These are phyloP conservation scores for Elongisporangium undulatum DNA, from an alignment of 352 stramenopile genomes.

Conservation along the genomic window DNA sequence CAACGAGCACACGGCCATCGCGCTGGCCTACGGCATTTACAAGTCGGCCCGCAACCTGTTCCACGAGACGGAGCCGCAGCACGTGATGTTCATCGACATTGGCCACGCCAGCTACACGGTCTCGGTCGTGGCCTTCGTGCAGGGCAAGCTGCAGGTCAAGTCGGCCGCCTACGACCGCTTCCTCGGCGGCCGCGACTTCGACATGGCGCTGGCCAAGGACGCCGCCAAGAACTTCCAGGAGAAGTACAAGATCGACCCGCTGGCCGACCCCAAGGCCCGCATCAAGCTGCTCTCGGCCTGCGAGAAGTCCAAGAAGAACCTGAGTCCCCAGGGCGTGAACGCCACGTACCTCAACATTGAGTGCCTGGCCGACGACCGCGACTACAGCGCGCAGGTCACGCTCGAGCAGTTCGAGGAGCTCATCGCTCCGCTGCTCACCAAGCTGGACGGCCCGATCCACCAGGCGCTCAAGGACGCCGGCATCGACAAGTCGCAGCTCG, in stretches of 20 bases:
- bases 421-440: conserved; percentile 83
- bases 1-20: conserved; percentile 97
- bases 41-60: conserved; percentile 94
- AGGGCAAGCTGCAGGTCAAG: conserved; percentile 96
- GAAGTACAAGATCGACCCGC: conserved; percentile 94
- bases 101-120: conserved; percentile 93
- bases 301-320: conserved; percentile 99
- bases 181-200: conserved; percentile 96
- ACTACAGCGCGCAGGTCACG: conserved; percentile 95
- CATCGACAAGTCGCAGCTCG: conserved; percentile 88
- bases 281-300: conserved; percentile 97
- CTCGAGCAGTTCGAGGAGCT: conserved; percentile 95
- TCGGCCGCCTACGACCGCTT: conserved; percentile 92
- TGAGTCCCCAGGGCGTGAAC: conserved; percentile 95
- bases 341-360: conserved; percentile 97
- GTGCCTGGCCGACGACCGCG: conserved; percentile 97
- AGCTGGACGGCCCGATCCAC: conserved; percentile 84
- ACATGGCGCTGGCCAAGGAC: conserved; percentile 93
- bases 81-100: conserved; percentile 99
- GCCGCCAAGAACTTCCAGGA: conserved; percentile 94
- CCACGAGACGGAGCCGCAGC: conserved; percentile 89
- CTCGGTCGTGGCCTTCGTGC: conserved; percentile 91
- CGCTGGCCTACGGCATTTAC: conserved; percentile 95
- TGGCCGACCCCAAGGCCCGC: conserved; percentile 90
- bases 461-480: conserved; percentile 84